Evolutionary conservation across 345 rosid genomes (phyloP).

Genomic region (Gossypium turneri): DNA sequence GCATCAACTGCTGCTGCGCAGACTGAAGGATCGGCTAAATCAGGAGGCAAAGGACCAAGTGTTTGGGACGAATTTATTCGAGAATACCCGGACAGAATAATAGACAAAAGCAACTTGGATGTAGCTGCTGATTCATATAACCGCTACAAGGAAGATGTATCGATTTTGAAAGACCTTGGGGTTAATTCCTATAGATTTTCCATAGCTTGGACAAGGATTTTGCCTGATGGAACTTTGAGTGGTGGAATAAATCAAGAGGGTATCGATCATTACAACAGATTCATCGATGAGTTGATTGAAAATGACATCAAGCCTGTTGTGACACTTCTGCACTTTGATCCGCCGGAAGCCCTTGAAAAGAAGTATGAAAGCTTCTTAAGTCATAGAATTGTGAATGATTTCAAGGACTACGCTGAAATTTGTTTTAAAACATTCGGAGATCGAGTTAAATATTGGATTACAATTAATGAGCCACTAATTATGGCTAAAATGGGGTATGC

Average conservation of each 20-base stretch:
- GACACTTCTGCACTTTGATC: slow-evolving; percentile 40
- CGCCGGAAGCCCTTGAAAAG: slow-evolving; percentile 35
- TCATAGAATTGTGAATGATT: slow-evolving; percentile 36
- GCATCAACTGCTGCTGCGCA: not conserved
- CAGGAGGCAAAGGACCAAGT: not conserved
- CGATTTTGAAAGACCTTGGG: not conserved
- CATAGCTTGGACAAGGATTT: slow-evolving; percentile 3
- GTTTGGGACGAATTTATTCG: not conserved
- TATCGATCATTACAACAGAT: slow-evolving; percentile 35
- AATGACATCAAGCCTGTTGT: slow-evolving; percentile 38
- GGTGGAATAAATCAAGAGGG: slow-evolving; percentile 37
- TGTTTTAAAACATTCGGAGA: slow-evolving; percentile 45
- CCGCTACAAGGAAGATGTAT: slow-evolving; percentile 25
- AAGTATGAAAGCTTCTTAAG: slow-evolving; percentile 40
- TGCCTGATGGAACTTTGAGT: slow-evolving; percentile 36
- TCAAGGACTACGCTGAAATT: slow-evolving; percentile 38
- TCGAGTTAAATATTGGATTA: slow-evolving; percentile 45
- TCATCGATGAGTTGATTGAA: slow-evolving; percentile 26
- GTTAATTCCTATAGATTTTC: not conserved
- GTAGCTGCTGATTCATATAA: slow-evolving; percentile 38
- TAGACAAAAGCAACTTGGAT: slow-evolving; percentile 16
- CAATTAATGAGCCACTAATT: slow-evolving; percentile 41
- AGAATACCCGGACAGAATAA: slow-evolving; percentile 1
- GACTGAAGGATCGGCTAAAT: not conserved
- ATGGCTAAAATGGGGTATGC: slow-evolving; percentile 27